Evolutionary conservation across 2,329 filamentous ascomycete genomes (phyloP).

Genomic region (Exophiala sp.): DNA sequence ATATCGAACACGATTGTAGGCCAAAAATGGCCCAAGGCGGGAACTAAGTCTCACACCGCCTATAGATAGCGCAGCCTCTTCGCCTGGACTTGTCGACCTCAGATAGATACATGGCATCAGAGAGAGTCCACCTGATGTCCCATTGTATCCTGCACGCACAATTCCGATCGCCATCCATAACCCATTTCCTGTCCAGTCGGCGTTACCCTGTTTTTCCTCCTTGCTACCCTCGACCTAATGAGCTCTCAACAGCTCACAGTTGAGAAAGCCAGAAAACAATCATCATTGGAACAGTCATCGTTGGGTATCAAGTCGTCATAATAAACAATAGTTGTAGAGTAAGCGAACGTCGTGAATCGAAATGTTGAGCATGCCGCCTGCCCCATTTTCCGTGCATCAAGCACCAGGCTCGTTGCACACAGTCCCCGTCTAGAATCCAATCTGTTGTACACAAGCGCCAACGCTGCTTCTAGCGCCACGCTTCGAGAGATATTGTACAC

Average conservation of each 20-base stretch:
- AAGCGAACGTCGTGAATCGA: neutral
- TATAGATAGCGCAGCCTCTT: no score
- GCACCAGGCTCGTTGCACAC: neutral
- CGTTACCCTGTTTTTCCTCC: neutral
- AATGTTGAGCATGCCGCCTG: no score
- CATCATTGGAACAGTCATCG: neutral
- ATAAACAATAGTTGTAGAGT: neutral
- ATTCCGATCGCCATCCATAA: neutral
- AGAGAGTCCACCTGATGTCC: no score
- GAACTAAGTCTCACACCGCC: no score
- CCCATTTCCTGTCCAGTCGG: neutral
- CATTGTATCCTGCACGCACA: neutral
- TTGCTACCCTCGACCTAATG: neutral
- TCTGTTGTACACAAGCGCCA: neutral
- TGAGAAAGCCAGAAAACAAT: neutral
- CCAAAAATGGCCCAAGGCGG: no score
- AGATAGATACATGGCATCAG: no score
- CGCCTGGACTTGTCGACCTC: no score
- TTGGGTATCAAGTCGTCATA: constrained; percentile 6
- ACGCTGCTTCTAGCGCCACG: neutral
- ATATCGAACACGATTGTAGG: no score
- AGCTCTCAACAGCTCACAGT: neutral
- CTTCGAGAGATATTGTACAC: constrained; percentile 15
- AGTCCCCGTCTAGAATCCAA: neutral
- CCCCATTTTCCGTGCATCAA: neutral